Evolutionary conservation across 371 early-diverging fungal species (phyloP).

Genomic region (Actinomucor elegans): DNA sequence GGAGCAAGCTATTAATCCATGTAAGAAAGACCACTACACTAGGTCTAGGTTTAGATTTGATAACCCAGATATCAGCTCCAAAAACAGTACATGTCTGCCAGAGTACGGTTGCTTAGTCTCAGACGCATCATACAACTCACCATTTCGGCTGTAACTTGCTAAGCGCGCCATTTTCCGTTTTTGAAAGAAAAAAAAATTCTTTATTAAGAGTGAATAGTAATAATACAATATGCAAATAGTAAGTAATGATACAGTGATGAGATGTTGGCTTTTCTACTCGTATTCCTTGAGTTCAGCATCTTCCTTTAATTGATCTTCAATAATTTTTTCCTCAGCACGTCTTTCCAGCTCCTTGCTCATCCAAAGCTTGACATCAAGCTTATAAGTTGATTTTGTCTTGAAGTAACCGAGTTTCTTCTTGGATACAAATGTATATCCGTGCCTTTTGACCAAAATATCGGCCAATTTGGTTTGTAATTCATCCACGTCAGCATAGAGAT

Average conservation of each 20-base stretch:
- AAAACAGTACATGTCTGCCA: too few relatives aligned
- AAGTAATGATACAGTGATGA: neutral
- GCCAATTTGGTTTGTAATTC: slow-evolving; percentile 35
- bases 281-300: slow-evolving; percentile 43
- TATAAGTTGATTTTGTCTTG: slow-evolving; percentile 30
- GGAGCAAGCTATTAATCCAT: too few relatives aligned
- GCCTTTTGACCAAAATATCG: slow-evolving; percentile 35
- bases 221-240: neutral
- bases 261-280: slow-evolving; percentile 11
- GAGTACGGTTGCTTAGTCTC: too few relatives aligned
- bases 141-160: too few relatives aligned
- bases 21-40: too few relatives aligned
- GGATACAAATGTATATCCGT: slow-evolving; percentile 38
- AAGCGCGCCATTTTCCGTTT: too few relatives aligned
- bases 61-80: too few relatives aligned
- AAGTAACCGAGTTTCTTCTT: slow-evolving; percentile 29
- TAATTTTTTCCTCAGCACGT: slow-evolving; percentile 21
- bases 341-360: slow-evolving; percentile 38
- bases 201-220: too few relatives aligned
- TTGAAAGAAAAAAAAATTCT: too few relatives aligned
- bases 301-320: slow-evolving; percentile 30
- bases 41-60: too few relatives aligned
- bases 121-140: too few relatives aligned
- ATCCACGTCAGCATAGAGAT: slow-evolving; percentile 48
- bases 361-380: slow-evolving; percentile 50